Percentiles rank a stretch among this genome's conserved stretches.
These are phyloP conservation scores for Halophytophthora batemanensis DNA, from an alignment of 352 stramenopile species.

Conservation along the genomic window DNA sequence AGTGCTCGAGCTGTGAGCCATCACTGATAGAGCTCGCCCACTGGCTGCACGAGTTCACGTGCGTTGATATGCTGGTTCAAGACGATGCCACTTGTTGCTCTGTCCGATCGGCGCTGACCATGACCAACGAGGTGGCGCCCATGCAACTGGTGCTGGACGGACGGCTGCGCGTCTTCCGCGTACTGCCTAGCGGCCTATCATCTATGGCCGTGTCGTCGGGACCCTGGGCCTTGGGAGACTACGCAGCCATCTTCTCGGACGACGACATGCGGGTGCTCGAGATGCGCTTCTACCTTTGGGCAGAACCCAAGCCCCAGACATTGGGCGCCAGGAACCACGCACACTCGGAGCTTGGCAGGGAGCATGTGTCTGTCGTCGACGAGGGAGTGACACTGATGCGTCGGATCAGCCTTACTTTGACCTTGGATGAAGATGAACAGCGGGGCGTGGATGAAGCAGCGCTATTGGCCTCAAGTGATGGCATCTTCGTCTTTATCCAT, in stretches of 20 bases:
- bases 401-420: too few relatives aligned
- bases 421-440: too few relatives aligned
- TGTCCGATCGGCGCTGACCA: constrained; percentile 5
- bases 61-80: constrained; percentile 10
- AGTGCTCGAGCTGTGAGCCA: not conserved
- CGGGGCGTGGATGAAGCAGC: too few relatives aligned
- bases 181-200: constrained; percentile 15
- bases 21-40: constrained; percentile 7
- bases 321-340: too few relatives aligned
- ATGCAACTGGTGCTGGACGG: constrained; percentile 31
- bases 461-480: too few relatives aligned
- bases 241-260: not conserved
- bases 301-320: too few relatives aligned
- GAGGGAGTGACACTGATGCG: too few relatives aligned
- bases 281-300: too few relatives aligned
- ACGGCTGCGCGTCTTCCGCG: constrained; percentile 17
- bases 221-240: constrained; percentile 1
- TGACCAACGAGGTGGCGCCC: not conserved
- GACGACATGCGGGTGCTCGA: not conserved
- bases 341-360: too few relatives aligned
- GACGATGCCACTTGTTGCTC: constrained; percentile 1
- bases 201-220: not conserved
- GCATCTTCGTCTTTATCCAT: too few relatives aligned
- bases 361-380: too few relatives aligned
- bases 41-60: constrained; percentile 10